phyloP scores from a whole-genome alignment of 1,284 basidiomycete genomes.

The Trametes versicolor region DNA sequence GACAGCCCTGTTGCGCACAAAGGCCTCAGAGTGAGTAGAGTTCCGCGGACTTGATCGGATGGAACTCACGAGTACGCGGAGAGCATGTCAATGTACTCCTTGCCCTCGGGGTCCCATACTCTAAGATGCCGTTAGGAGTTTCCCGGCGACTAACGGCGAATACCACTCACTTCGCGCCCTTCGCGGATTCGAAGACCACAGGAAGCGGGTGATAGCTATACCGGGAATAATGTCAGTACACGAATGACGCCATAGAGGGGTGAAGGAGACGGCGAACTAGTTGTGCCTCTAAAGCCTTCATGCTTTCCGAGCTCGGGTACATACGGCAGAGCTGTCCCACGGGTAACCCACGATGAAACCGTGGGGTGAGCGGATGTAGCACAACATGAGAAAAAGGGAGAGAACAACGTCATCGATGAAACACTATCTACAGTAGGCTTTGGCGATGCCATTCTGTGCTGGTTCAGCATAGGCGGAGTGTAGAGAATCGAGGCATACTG shows the following conservation, averaged over 20 bases:
- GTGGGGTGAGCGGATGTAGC: slow-evolving; percentile 19
- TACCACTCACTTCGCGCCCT: slow-evolving; percentile 84
- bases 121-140: slow-evolving; percentile 48
- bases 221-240: slow-evolving; percentile 46
- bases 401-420: slow-evolving; percentile 21
- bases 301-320: slow-evolving; percentile 25
- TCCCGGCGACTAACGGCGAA: slow-evolving; percentile 41
- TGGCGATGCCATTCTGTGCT: slow-evolving; percentile 22
- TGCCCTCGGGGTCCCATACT: slow-evolving; percentile 97
- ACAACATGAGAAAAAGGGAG: slow-evolving; percentile 20
- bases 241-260: slow-evolving; percentile 37
- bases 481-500: slow-evolving; percentile 21
- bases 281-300: slow-evolving; percentile 26
- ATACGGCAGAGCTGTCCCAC: slow-evolving; percentile 27
- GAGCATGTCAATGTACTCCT: slow-evolving; percentile 95
- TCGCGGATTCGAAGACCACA: slow-evolving; percentile 91
- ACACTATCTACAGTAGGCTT: slow-evolving; percentile 7
- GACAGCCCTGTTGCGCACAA: slow-evolving; percentile 67
- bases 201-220: slow-evolving; percentile 96
- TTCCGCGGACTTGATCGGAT: slow-evolving; percentile 22
- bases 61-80: slow-evolving; percentile 92
- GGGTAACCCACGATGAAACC: slow-evolving; percentile 14
- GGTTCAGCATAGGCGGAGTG: not conserved
- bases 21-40: slow-evolving; percentile 11
- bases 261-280: slow-evolving; percentile 38